Base-by-base conservation (phyloP, 352 stramenopile genomes). In the Pythium sp. region DNA sequence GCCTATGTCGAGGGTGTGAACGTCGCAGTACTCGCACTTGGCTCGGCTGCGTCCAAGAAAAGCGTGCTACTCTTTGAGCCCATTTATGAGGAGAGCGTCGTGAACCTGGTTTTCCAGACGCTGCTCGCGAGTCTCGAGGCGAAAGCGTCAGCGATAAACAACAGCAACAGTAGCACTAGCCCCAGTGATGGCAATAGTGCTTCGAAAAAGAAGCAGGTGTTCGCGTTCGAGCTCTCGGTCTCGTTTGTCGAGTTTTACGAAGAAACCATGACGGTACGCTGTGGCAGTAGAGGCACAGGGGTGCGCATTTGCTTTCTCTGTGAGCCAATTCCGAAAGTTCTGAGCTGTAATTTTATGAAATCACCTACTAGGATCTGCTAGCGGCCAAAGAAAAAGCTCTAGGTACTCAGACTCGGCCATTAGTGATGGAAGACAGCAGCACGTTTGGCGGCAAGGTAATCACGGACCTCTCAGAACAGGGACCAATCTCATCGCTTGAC, bases 161-260 rank as follows among this genome's bases (percentile, higher is more conserved):
- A 15, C 12, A 43, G 9, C 15, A 59, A 30, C 15, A 24, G 34
- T 14, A 20, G 15, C 5, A 20, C 38, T 20, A 20, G 14, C 14
- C 28, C 5, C 15, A 20, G 32, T 14, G 18, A 38, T 18, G 11
- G 8, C 8, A 20, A 15, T 34, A 20, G 28, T 41, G 15, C 36
- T 11, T 12, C 32, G 47, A 36, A 11, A n/a, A 69, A 30, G 54
- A 72, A 62, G 54, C 67, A 36, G 32, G 41, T 53, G n/a, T 76
- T 72, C 62, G 51, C 32, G 2, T 87, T 79, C 62, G 76, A 71
- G 14, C 36, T 91, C 3, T 69, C 67, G 1, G 24, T 84, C 20
- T 84, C 80, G 12, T 82, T 89, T 57, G 74, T 74, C 30, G 83
- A 91, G 62, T 62, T 89, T 1, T 84, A 80, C 30, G 79, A 89